Conservation (phyloP, 78 protist species). For the Dictyostelium firmibasis region DNA sequence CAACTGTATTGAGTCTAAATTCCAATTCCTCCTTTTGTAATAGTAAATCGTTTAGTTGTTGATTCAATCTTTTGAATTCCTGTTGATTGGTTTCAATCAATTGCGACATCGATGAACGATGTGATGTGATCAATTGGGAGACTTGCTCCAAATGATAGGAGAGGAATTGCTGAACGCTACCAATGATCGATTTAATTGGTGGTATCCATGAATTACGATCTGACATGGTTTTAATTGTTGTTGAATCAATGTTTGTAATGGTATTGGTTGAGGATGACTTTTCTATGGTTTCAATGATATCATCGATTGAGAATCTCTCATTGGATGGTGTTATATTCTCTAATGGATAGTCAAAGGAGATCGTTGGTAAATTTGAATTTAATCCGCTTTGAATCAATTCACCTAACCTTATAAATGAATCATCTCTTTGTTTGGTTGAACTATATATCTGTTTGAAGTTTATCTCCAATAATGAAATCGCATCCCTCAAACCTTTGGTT, state of each 20-base stretch:
- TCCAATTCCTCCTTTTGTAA: slow-evolving; percentile 46
- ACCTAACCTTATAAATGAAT: neutral
- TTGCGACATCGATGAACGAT: neutral
- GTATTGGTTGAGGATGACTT: neutral
- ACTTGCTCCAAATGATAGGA: slow-evolving; percentile 34
- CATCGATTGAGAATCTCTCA: slow-evolving; percentile 46
- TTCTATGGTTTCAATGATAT: neutral
- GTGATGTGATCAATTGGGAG: slow-evolving; percentile 18
- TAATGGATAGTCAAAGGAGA: slow-evolving; percentile 55
- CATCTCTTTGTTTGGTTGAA: slow-evolving; percentile 54
- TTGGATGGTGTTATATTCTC: slow-evolving; percentile 75
- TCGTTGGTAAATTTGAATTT: slow-evolving; percentile 15
- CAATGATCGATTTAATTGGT: neutral
- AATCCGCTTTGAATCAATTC: slow-evolving; percentile 8
- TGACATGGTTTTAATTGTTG: neutral
- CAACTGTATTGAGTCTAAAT: slow-evolving; percentile 13
- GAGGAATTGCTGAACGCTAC: slow-evolving; percentile 13
- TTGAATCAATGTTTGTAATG: neutral
- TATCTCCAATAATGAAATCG: neutral
- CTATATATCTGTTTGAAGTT: neutral
- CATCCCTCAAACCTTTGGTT: slow-evolving; percentile 22
- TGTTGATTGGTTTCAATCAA: neutral
- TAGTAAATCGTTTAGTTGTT: neutral
- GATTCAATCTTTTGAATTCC: slow-evolving; percentile 3
- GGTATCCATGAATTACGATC: slow-evolving; percentile 35